Conservation (phyloP, 768 basidiomycete genomes). For the Holtermannia corniformis region DNA sequence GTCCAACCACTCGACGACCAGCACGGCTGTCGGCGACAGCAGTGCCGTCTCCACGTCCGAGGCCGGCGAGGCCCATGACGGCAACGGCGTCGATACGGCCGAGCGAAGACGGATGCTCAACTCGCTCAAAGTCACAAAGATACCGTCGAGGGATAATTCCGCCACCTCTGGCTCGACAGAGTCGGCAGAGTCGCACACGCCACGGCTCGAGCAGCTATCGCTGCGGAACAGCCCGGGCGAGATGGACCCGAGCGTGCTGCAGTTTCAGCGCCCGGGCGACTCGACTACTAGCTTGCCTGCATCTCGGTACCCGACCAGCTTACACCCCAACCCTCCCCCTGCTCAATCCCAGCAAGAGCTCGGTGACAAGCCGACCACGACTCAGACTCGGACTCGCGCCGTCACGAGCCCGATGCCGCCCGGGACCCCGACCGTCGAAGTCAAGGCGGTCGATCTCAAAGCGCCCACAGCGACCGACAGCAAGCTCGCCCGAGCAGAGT, state of each 20-base stretch:
- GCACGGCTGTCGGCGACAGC: conserved; percentile 17
- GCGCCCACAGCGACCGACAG: conserved; percentile 8
- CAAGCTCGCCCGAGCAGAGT: conserved; percentile 25
- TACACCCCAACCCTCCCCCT: background rate
- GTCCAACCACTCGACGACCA: conserved; percentile 12
- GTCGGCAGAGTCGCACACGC: conserved; percentile 10
- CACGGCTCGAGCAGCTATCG: conserved; percentile 12
- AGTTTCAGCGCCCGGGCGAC: conserved; percentile 63
- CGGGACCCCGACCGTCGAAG: background rate
- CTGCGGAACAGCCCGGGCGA: conserved; percentile 48
- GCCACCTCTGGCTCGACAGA: conserved; percentile 3
- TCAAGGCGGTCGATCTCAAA: background rate
- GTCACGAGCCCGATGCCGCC: conserved; percentile 17
- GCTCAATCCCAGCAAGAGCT: background rate
- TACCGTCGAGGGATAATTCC: conserved; percentile 6
- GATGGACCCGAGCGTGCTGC: conserved; percentile 60
- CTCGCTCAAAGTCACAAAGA: conserved; percentile 11
- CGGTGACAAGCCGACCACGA: background rate
- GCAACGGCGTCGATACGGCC: background rate
- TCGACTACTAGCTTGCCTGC: conserved; percentile 57
- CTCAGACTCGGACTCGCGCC: conserved; percentile 7
- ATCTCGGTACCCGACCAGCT: conserved; percentile 21
- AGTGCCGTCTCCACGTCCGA: background rate
- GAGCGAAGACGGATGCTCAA: conserved; percentile 6
- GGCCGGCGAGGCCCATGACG: background rate